Evolutionary conservation across 2,329 filamentous ascomycete genomes (phyloP).

Genomic region (Dactylella cylindrospora): DNA sequence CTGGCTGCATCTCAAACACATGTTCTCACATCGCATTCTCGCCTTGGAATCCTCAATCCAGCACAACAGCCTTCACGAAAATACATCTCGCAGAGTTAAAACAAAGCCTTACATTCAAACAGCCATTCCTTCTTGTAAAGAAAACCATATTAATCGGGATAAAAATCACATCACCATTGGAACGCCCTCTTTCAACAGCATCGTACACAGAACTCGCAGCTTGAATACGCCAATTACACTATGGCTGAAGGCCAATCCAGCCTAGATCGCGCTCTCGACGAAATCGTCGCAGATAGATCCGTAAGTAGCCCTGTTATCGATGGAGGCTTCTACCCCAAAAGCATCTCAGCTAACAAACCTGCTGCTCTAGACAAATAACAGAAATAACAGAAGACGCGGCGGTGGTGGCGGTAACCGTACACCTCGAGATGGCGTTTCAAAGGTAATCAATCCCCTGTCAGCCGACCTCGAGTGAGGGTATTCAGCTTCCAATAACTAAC

Average conservation of each 20-base stretch:
- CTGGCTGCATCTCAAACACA: slow-evolving; percentile 26
- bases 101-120: neutral
- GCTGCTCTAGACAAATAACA: slow-evolving; percentile 29
- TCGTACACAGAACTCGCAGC: neutral
- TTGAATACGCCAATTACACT: neutral
- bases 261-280: slow-evolving; percentile 44
- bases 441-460: slow-evolving; percentile 6
- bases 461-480: neutral
- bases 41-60: slow-evolving; percentile 8
- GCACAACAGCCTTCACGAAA: slow-evolving; percentile 3
- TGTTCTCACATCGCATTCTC: slow-evolving; percentile 21
- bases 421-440: slow-evolving; percentile 45
- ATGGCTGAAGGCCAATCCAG: slow-evolving; percentile 36
- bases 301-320: slow-evolving; percentile 16
- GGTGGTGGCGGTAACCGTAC: slow-evolving; percentile 36
- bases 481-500: too few relatives aligned
- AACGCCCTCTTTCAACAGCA: neutral
- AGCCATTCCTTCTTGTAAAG: neutral
- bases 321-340: neutral
- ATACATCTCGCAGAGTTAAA: neutral
- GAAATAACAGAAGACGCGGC: slow-evolving; percentile 35
- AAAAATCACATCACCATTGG: too few relatives aligned
- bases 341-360: neutral
- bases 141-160: too few relatives aligned
- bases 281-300: slow-evolving; percentile 43